A percentile compares a stretch with the other conserved stretches of the same genome.
Evolutionary conservation across 805 yeast genomes (phyloP).

Genomic region (Zygotorulaspora florentina): DNA sequence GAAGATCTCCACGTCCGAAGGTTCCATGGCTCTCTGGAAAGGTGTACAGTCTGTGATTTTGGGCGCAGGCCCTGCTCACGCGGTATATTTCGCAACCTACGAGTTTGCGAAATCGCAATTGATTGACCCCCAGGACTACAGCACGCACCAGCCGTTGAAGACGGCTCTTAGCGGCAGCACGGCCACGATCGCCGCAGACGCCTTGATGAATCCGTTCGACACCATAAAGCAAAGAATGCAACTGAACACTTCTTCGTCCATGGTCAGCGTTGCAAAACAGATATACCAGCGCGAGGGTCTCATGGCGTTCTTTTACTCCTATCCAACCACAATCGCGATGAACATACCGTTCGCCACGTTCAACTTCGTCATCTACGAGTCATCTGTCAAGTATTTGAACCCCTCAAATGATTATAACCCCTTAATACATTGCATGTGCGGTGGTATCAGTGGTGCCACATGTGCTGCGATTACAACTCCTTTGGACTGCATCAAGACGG

Average conservation of each 20-base stretch:
- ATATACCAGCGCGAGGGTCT: constrained; percentile 64
- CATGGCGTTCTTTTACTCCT: constrained; percentile 81
- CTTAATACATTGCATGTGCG: constrained; percentile 83
- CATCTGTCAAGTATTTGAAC: constrained; percentile 69
- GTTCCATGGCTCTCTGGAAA: constrained; percentile 84
- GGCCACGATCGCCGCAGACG: constrained; percentile 91
- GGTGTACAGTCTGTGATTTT: constrained; percentile 87
- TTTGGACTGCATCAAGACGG: constrained; percentile 87
- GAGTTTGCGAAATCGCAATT: constrained; percentile 55
- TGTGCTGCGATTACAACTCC: constrained; percentile 97
- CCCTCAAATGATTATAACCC: constrained; percentile 82
- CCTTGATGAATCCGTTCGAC: constrained; percentile 96
- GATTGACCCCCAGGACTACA: constrained; percentile 33
- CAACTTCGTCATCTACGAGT: constrained; percentile 90
- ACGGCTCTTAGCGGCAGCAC: constrained; percentile 86
- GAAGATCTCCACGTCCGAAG: constrained; percentile 79
- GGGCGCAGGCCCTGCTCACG: constrained; percentile 99
- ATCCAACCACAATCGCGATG: constrained; percentile 89
- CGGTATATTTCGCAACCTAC: constrained; percentile 91
- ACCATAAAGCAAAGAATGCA: constrained; percentile 96
- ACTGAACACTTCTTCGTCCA: constrained; percentile 32
- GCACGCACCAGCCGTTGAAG: constrained; percentile 64
- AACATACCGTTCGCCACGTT: constrained; percentile 93
- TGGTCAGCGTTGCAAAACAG: constrained; percentile 31
- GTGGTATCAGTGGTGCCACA: constrained; percentile 90